Base-by-base conservation (phyloP, 352 stramenopile genomes). In the Phytopythium cucurbitacearum region DNA sequence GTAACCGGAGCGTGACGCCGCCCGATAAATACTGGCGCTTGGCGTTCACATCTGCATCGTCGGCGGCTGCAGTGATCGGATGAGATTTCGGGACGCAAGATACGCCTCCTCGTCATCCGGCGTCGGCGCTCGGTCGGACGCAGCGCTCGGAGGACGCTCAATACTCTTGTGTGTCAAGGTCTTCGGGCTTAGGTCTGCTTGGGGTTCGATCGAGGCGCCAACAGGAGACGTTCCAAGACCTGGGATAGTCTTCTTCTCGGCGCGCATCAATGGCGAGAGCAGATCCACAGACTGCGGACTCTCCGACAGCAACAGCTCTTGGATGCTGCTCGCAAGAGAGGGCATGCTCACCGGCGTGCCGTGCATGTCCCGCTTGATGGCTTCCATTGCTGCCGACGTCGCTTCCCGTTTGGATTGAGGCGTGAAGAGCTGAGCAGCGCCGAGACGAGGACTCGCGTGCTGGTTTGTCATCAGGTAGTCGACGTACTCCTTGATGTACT, bases 281-380 rank as follows among this genome's bases (percentile, higher is more conserved):
- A 54, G 39, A 11, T 54, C 66, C 7, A 93, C 80, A 6, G 74
- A 89, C 65, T 93, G 83, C 15, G 83, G 80, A 46, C 80, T 91
- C 34, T 85, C 70, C 0, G 64, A 76, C 47, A 91, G 67, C 8
- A 91, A 53, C 39, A 87, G 51, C n/a, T 90, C 72, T 59, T 89
- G 73, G 34, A 89, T 76, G 21, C 68, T 85, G 37, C 71, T 70
- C 34, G 67, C 73, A 15, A 87, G 61, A 2, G 70, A 76, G 1
- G 76, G 75, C 0, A 88, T 65, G 45, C 48, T 83, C 40, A 87
- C 61, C n/a, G 79, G 76, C 1, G 67, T 89, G 13, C 62, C 51
- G 11, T 86, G 63, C 16, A 69, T 71, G 32, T 82, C 73, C 58
- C 70, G 65, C 4, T 53, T 56, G 43, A 76, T 61, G 12, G 59